Conservation (phyloP, 495 filamentous ascomycete species). For the Xylaria castorea region DNA sequence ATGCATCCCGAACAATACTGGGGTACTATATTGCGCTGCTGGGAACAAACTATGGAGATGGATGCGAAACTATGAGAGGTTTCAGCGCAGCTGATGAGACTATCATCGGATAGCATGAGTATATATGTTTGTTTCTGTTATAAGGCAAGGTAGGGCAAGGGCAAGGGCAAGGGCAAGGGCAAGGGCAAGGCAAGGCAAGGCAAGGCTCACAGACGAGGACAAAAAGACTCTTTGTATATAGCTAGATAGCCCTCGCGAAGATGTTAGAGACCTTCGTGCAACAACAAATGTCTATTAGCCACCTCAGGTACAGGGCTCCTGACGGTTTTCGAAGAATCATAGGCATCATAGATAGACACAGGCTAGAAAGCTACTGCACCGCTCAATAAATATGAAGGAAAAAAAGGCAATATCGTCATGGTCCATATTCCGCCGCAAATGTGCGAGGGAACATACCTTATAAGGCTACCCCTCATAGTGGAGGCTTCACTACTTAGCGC, state of each 20-base stretch:
- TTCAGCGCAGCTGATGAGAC: not conserved
- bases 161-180: too few relatives aligned
- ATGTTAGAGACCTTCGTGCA: too few relatives aligned
- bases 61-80: slow-evolving; percentile 2
- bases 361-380: not conserved
- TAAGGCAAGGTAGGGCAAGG: too few relatives aligned
- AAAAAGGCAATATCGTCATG: not conserved
- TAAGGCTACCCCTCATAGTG: not conserved
- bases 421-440: not conserved
- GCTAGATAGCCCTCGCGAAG: too few relatives aligned
- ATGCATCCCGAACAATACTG: slow-evolving; percentile 61
- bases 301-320: too few relatives aligned
- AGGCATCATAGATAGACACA: not conserved
- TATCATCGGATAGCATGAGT: not conserved
- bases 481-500: not conserved
- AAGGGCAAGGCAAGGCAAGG: too few relatives aligned
- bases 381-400: not conserved
- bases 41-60: slow-evolving; percentile 43
- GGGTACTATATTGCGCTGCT: slow-evolving; percentile 51
- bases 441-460: not conserved
- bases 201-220: too few relatives aligned
- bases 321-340: not conserved
- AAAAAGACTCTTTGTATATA: too few relatives aligned
- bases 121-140: not conserved
- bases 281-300: too few relatives aligned